Evolutionary conservation across 2,329 filamentous ascomycete species (phyloP).

Genomic region (Conoideocrella luteorostrata): DNA sequence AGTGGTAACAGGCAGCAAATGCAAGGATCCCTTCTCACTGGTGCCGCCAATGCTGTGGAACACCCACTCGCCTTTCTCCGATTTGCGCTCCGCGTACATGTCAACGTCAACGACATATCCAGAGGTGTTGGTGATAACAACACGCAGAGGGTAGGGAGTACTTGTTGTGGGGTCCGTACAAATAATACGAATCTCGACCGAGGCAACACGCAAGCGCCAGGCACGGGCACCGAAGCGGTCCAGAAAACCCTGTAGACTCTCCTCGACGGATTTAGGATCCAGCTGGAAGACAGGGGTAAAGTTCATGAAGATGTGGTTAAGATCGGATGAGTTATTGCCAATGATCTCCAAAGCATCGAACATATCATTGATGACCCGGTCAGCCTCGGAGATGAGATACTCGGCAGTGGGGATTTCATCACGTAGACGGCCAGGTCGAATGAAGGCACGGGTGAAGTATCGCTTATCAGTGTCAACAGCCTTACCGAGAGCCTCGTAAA

Average conservation of each 20-base stretch:
- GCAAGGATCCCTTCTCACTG: conserved; percentile 91
- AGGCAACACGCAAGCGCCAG: conserved; percentile 93
- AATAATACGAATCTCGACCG: conserved; percentile 96
- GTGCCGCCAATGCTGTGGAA: conserved; percentile 97
- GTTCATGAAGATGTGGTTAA: conserved; percentile 99
- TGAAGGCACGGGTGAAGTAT: conserved; percentile 95
- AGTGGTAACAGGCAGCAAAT: conserved; percentile 81
- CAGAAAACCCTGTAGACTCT: conserved; percentile 89
- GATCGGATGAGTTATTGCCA: conserved; percentile 97
- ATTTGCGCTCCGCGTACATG: conserved; percentile 95
- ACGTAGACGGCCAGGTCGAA: conserved; percentile 85
- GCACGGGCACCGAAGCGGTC: conserved; percentile 92
- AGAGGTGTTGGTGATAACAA: conserved; percentile 96
- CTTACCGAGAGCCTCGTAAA: conserved; percentile 95
- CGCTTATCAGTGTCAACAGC: conserved; percentile 93
- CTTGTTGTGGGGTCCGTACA: conserved; percentile 86
- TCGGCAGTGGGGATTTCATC: conserved; percentile 98
- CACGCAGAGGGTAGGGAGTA: conserved; percentile 82
- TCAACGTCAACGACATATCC: conserved; percentile 97
- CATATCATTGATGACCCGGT: conserved; percentile 95
- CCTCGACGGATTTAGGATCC: conserved; percentile 80
- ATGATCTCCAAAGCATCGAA: conserved; percentile 97
- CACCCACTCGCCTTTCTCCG: conserved; percentile 95
- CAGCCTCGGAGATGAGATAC: conserved; percentile 95
- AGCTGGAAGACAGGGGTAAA: conserved; percentile 96